Evolutionary conservation across 2,329 filamentous ascomycete species (phyloP).

Genomic region (Tolypocladium guangdongense): DNA sequence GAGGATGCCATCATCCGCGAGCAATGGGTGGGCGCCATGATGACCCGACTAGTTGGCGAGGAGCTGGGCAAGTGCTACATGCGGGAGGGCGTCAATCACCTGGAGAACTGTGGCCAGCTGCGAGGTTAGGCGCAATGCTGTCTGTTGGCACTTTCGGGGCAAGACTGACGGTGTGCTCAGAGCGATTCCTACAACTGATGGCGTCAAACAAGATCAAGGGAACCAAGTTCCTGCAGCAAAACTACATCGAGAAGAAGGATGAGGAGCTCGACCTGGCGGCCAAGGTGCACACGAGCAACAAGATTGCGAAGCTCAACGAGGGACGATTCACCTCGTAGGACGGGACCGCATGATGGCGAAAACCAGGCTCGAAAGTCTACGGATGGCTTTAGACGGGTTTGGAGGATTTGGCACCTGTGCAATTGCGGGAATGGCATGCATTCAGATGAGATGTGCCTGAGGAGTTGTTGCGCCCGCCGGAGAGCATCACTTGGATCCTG

Average conservation of each 20-base stretch:
- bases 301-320: conserved; percentile 26
- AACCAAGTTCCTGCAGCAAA: conserved; percentile 69
- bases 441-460: not conserved
- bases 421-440: not conserved
- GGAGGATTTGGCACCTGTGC: not conserved
- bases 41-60: conserved; percentile 70
- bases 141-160: too few relatives aligned
- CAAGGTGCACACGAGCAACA: conserved; percentile 28
- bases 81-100: conserved; percentile 73
- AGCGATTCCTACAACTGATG: conserved; percentile 69
- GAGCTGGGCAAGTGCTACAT: conserved; percentile 81
- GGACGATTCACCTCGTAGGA: conserved; percentile 20
- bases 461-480: conserved; percentile 3
- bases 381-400: not conserved
- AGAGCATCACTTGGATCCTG: conserved; percentile 13
- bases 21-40: conserved; percentile 86
- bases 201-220: conserved; percentile 69
- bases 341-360: not conserved
- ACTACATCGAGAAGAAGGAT: conserved; percentile 51
- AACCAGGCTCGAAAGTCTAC: not conserved
- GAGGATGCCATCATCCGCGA: conserved; percentile 75
- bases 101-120: conserved; percentile 75
- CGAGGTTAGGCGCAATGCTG: conserved; percentile 45
- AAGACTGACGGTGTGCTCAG: conserved; percentile 30
- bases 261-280: conserved; percentile 25